A percentile compares a stretch with the other conserved stretches of the same genome.
These are phyloP conservation scores for Aspergillus sp. DNA, from an alignment of 2,329 filamentous ascomycete species.

Conservation along the genomic window DNA sequence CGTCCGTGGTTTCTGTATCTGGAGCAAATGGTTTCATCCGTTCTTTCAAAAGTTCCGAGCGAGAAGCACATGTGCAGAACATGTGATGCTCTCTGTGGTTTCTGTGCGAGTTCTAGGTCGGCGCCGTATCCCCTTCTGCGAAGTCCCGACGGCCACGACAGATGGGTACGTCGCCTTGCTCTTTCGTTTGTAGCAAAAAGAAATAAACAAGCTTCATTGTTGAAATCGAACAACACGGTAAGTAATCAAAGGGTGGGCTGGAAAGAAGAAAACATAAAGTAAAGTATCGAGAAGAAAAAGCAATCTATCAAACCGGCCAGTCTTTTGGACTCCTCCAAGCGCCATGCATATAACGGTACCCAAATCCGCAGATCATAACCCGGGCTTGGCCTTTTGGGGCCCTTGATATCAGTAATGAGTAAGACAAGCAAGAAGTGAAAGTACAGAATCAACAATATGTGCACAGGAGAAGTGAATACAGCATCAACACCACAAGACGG, in stretches of 20 bases:
- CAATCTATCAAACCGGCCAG: neutral
- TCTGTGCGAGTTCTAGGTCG: neutral
- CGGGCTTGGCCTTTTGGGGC: neutral
- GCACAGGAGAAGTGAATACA: neutral
- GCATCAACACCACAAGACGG: neutral
- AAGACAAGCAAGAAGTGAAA: neutral
- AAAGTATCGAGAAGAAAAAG: neutral
- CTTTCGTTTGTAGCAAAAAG: no score
- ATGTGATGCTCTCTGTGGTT: conserved; percentile 1
- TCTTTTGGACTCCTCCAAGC: conserved; percentile 12
- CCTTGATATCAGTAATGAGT: neutral
- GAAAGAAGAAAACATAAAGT: neutral
- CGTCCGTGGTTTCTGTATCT: neutral
- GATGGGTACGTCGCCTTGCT: neutral
- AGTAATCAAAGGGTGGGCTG: neutral
- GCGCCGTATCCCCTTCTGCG: neutral
- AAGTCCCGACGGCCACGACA: neutral
- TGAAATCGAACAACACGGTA: neutral
- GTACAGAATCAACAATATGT: neutral
- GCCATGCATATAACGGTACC: conserved; percentile 10
- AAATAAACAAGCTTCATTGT: neutral
- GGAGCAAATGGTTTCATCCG: neutral
- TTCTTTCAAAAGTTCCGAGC: neutral
- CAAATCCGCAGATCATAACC: neutral
- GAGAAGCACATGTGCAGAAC: conserved; percentile 3